Base-by-base conservation (phyloP, 805 yeast genomes). In the Monosporozyma servazzii region DNA sequence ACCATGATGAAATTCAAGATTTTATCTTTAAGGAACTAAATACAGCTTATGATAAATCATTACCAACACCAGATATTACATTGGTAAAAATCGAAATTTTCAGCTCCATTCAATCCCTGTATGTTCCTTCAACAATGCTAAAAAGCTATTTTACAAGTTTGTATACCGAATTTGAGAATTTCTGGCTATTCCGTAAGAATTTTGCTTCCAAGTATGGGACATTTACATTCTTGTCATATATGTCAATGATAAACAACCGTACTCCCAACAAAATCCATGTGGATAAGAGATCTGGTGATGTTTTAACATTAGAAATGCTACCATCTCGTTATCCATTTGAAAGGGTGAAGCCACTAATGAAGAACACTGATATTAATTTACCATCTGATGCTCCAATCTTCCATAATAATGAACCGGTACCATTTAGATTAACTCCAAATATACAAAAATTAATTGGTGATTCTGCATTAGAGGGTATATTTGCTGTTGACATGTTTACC, bases 171-270 rank as follows among this genome's bases (percentile, higher is more conserved):
- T 95, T 84, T 65, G 96, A 86, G 67, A 97, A 91, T 62, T 93
- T 91, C 75, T 93, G 99, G 99, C 71, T 91, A 49, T 93, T 95
- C 82, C 79, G 98, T 56, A 88, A 89, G 61, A 96, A 90, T 63
- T 95, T 93, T 64, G 81, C 96, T 5, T 84, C 95, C 27, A 96
- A 90, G 68, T 93, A 91, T 69, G 97, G 97, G 4, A 82, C 96
- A 0, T 86, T 93, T 60, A 81, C 88, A 44, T 91, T 91, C 68
- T 82, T 90, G 76, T 87, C 98, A 0, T 88, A 88, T 63, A 85
- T 91, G 89, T 81, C 93, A 86, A 84, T 95, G 70, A 87, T 93
- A 61, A 88, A 88, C 65, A 81, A 85, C 47, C 81, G 99, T 62
- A 91, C 88, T 56, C 98, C 99, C 3, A 95, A 87, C 66, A 95